Percentiles rank a stretch among this genome's conserved stretches.
phyloP scores from a whole-genome alignment of 305 asterid genomes.

The Fraxinus angustifolia region DNA sequence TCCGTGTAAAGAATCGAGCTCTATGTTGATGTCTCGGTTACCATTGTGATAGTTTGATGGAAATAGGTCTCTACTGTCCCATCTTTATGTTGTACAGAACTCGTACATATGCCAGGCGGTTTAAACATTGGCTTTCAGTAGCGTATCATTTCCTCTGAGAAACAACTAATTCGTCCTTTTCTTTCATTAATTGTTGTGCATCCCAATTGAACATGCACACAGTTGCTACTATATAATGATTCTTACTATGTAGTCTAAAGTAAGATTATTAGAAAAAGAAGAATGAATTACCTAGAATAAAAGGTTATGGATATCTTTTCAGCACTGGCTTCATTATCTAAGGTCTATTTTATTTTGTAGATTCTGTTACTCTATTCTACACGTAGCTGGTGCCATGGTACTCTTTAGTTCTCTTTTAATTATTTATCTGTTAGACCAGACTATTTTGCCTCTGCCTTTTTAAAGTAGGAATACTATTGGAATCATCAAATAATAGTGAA shows the following conservation, averaged over 20 bases:
- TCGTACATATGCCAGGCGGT: neutral
- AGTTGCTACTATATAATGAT: neutral
- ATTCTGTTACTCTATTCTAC: too few species aligned
- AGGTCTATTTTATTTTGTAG: too few species aligned
- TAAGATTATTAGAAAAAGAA: neutral
- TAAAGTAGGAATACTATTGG: too few species aligned
- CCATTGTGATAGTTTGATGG: neutral
- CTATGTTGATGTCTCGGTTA: neutral
- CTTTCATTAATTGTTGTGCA: neutral
- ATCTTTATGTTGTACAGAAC: neutral
- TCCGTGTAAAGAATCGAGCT: neutral
- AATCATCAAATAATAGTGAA: too few species aligned
- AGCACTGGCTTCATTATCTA: too few species aligned
- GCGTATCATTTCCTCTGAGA: neutral
- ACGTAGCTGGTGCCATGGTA: too few species aligned
- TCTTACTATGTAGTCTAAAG: neutral
- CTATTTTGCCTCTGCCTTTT: too few species aligned
- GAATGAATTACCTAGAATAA: neutral
- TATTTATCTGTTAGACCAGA: too few species aligned
- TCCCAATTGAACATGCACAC: neutral
- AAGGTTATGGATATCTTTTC: neutral
- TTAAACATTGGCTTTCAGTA: neutral
- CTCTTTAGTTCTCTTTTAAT: too few species aligned
- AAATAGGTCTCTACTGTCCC: neutral
- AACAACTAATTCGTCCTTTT: neutral